A percentile compares a stretch with the other conserved stretches of the same genome.
phyloP scores from a whole-genome alignment of 345 rosid genomes.

The Microthlaspi erraticum region DNA sequence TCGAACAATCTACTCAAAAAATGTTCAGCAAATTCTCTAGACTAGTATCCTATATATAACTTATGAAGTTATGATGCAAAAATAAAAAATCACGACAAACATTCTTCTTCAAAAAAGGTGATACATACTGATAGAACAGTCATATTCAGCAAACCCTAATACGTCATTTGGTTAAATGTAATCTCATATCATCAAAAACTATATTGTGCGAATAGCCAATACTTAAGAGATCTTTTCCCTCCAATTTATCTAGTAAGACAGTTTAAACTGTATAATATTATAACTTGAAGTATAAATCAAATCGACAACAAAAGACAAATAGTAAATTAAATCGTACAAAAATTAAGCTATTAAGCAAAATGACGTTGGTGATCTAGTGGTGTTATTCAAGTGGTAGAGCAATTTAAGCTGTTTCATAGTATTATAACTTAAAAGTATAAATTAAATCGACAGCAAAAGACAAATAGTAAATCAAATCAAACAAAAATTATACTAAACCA shows the following conservation, averaged over 20 bases:
- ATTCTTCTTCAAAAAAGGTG: not conserved
- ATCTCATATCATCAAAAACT: not conserved
- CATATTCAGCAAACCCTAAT: not conserved
- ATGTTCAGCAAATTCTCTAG: slow-evolving; percentile 10
- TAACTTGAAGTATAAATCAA: not conserved
- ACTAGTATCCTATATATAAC: not conserved
- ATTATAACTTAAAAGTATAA: not conserved
- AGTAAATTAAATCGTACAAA: not conserved
- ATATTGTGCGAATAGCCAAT: slow-evolving; percentile 23
- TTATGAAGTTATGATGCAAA: not conserved
- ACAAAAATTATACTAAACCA: not conserved
- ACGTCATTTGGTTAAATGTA: not conserved
- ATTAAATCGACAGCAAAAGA: not conserved
- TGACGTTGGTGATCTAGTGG: not conserved
- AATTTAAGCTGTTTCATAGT: not conserved
- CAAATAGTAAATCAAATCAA: not conserved
- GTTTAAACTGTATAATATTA: not conserved
- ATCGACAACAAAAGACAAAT: not conserved
- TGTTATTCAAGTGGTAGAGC: not conserved
- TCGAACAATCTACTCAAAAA: slow-evolving; percentile 7
- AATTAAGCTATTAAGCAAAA: not conserved
- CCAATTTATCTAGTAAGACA: not conserved
- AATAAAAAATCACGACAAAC: not conserved
- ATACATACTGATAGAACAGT: not conserved
- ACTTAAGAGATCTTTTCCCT: slow-evolving; percentile 13